A percentile compares a stretch with the other conserved stretches of the same genome.
Conservation (phyloP, 2,329 filamentous ascomycete species). For the Xylaria sp. region DNA sequence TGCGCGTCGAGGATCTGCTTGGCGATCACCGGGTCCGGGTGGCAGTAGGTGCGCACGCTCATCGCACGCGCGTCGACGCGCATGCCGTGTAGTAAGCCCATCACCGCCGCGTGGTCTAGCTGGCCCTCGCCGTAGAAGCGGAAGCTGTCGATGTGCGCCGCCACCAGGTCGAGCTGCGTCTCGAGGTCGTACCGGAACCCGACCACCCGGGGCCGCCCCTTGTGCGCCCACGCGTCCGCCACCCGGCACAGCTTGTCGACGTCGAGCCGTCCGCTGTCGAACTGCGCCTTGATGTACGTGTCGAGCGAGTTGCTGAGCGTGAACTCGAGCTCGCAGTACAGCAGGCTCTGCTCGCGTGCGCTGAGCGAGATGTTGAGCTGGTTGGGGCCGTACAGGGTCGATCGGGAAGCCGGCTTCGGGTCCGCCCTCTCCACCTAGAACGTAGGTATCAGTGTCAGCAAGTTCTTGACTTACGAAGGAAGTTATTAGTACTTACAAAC, state of each 20-base stretch:
- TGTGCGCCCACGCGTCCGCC: constrained; percentile 53
- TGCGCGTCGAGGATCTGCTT: constrained; percentile 60
- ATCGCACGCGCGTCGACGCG: constrained; percentile 55
- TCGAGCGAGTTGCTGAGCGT: constrained; percentile 55
- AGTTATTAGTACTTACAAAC: constrained; percentile 45
- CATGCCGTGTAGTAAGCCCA: constrained; percentile 55
- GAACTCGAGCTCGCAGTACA: constrained; percentile 63
- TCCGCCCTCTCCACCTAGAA: constrained; percentile 25
- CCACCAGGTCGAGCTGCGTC: constrained; percentile 60
- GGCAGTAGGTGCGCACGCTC: constrained; percentile 58
- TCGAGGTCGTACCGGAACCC: constrained; percentile 63
- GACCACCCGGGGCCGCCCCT: constrained; percentile 57
- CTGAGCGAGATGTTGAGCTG: constrained; percentile 53
- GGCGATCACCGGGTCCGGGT: constrained; percentile 59
- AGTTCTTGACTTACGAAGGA: neutral
- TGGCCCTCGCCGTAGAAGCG: constrained; percentile 56
- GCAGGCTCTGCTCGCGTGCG: constrained; percentile 59
- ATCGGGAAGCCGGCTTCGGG: no score
- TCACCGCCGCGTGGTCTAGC: constrained; percentile 46
- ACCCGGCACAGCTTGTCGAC: constrained; percentile 55
- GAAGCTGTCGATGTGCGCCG: constrained; percentile 54
- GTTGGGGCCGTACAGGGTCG: constrained; percentile 27
- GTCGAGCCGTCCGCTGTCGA: constrained; percentile 58
- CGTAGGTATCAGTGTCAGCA: constrained; percentile 18
- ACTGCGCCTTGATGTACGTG: constrained; percentile 54